A percentile compares a stretch with the other conserved stretches of the same genome.
Conservation (phyloP, 2,329 filamentous ascomycete species). For the Fusarium sp. region DNA sequence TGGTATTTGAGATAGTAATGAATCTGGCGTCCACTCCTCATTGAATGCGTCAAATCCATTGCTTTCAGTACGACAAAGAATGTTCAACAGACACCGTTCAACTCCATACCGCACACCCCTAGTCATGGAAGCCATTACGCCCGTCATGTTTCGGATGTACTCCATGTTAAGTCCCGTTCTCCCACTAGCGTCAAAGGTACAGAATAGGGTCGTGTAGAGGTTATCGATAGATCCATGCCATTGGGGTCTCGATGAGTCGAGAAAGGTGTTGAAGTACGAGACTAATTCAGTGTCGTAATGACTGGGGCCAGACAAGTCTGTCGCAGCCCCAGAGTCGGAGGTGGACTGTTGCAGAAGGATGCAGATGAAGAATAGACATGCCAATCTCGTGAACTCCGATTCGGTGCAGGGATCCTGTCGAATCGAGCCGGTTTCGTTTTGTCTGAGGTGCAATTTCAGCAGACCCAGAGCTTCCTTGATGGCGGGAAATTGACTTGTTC, state of each 20-base stretch:
- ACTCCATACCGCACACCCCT: conserved; percentile 1
- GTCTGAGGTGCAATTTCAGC: not conserved
- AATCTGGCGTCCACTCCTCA: conserved; percentile 17
- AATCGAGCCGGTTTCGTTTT: not conserved
- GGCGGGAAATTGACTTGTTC: not conserved
- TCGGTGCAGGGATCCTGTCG: not conserved
- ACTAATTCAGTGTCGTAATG: not conserved
- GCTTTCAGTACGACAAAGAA: not conserved
- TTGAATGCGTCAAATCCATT: conserved; percentile 4
- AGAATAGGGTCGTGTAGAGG: not conserved
- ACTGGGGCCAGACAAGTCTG: not conserved
- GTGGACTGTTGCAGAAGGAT: not conserved
- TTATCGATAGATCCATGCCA: conserved; percentile 1
- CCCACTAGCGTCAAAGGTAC: not conserved
- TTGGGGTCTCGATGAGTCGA: not conserved
- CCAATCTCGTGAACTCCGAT: not conserved
- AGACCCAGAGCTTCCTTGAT: conserved; percentile 10
- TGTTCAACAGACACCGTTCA: conserved; percentile 1
- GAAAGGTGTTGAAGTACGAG: not conserved
- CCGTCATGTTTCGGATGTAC: not conserved
- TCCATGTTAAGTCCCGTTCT: not conserved
- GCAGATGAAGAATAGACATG: conserved; percentile 8
- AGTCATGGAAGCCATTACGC: not conserved
- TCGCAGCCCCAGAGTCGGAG: fast-evolving
- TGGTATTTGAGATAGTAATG: conserved; percentile 27